These are phyloP conservation scores for Microcera coccophila DNA, from an alignment of 2,329 filamentous ascomycete species.

Conservation along the genomic window DNA sequence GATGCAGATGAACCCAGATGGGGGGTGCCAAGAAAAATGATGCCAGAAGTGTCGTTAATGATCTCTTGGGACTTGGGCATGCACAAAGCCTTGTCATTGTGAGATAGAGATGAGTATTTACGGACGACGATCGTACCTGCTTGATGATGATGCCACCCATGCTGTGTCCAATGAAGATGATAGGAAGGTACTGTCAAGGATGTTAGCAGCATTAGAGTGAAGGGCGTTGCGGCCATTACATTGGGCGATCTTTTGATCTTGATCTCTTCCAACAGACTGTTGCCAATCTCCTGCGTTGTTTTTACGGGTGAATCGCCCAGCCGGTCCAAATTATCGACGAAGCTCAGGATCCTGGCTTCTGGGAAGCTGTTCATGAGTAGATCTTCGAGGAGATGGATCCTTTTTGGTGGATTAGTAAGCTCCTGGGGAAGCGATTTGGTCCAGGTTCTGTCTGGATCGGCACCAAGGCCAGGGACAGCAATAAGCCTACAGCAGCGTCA, in stretches of 20 bases:
- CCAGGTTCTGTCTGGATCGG: not conserved
- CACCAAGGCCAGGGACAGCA: not conserved
- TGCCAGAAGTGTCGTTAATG: slow-evolving; percentile 10
- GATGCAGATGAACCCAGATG: slow-evolving; percentile 13
- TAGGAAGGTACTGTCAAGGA: slow-evolving; percentile 10
- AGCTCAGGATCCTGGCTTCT: slow-evolving; percentile 16
- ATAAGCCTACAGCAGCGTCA: not conserved
- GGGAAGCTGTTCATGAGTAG: slow-evolving; percentile 14
- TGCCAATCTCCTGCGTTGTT: slow-evolving; percentile 14
- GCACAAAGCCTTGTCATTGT: slow-evolving; percentile 4
- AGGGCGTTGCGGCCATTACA: not conserved
- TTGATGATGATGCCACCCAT: slow-evolving; percentile 22
- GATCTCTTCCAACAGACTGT: slow-evolving; percentile 8
- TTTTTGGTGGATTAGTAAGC: not conserved
- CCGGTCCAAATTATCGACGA: slow-evolving; percentile 20
- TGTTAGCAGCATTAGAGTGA: not conserved
- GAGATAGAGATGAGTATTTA: not conserved
- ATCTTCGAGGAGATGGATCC: slow-evolving; percentile 11
- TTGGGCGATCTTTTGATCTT: not conserved
- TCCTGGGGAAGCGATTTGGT: not conserved
- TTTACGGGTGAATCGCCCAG: slow-evolving; percentile 16
- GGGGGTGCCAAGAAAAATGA: slow-evolving; percentile 18
- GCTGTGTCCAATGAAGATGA: slow-evolving; percentile 21
- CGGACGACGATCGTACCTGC: slow-evolving; percentile 7
- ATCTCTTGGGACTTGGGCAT: slow-evolving; percentile 3